Evolutionary conservation across 2,329 filamentous ascomycete genomes (phyloP), one percentile per base, ranked within the genome.

Genomic region (Akanthomyces lecanii): DNA sequence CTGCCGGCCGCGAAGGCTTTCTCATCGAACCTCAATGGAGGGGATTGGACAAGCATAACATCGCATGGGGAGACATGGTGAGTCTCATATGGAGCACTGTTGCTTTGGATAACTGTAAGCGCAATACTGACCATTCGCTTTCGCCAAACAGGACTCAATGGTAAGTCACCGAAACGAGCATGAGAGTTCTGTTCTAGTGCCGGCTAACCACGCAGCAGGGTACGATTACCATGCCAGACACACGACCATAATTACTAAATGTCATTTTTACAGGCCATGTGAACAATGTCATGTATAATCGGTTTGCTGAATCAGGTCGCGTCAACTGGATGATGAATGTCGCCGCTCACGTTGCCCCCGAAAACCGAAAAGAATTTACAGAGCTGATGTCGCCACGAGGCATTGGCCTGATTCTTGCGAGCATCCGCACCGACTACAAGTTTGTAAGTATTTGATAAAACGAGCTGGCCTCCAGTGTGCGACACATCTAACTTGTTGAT

Each of bases 1-100:
- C 90, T 36, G 89, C 88, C 0, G 90, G 90, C 0, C 86, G 86
- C 63, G 89, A 94, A 70, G 91, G 91, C 0, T 96, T 87, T 72
- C 74, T 95, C 66, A 90, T 87, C 0, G 82, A 80, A 12, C 63
- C 64, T 48, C 79, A 81, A 64, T 81, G 83, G 67, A 80, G 85
- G 57, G 84, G 90, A 0, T 71, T 94, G 40, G 84, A 85, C 66
- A 78, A 82, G 60, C 87, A 91, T 64, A 80, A 82, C 66, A 88
- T 96, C 28, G 86, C 85, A 0, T 96, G 91, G 91, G 92, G 92
- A 36, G 92, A 97, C 73, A 91, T 92, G 89, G 90, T 91, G 21
- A 30, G 45, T 42, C 21, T 1, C 23, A 11, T 40, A 2, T 2
- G n/a, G 2, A 8, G 3, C 16, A 11, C 3, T 12, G 25, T 5